Evolutionary conservation across 116 monocot genomes (phyloP).

Genomic region (Phalaenopsis hybrid): DNA sequence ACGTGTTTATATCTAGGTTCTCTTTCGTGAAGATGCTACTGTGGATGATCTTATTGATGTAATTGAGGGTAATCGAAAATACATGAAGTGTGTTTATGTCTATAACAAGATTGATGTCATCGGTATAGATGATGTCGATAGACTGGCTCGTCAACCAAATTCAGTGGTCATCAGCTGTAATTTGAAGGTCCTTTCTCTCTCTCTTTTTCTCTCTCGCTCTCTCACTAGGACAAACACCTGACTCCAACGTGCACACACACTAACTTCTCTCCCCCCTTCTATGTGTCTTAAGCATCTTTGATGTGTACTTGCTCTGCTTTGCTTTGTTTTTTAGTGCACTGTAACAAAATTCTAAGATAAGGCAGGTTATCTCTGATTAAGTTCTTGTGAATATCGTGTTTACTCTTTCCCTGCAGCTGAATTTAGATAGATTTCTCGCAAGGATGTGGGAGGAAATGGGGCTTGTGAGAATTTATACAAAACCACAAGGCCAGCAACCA

Average conservation of each 20-base stretch:
- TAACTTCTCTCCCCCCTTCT: not conserved
- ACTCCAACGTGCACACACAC: not conserved
- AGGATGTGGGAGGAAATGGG: slow-evolving; percentile 99
- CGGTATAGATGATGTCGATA: slow-evolving; percentile 99
- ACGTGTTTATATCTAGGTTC: slow-evolving; percentile 28
- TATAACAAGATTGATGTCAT: slow-evolving; percentile 99
- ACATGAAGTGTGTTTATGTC: slow-evolving; percentile 97
- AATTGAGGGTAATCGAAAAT: slow-evolving; percentile 95
- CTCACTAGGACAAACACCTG: no score
- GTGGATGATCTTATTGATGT: slow-evolving; percentile 99
- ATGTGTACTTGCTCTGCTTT: not conserved
- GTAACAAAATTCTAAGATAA: not conserved
- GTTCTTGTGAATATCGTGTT: not conserved
- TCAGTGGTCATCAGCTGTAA: slow-evolving; percentile 99
- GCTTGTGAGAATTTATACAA: slow-evolving; percentile 90
- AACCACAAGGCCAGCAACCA: slow-evolving; percentile 98
- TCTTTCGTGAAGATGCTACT: slow-evolving; percentile 97
- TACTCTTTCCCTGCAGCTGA: slow-evolving; percentile 48
- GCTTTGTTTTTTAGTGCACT: not conserved
- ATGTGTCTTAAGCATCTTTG: no score
- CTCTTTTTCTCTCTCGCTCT: not conserved
- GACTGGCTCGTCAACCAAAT: slow-evolving; percentile 81
- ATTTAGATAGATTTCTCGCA: slow-evolving; percentile 90
- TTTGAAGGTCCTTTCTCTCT: slow-evolving; percentile 52
- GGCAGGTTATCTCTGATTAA: not conserved